A percentile compares a stretch with the other conserved stretches of the same genome.
These are phyloP conservation scores for Diplodia mutila DNA, from an alignment of 2,329 filamentous ascomycete species.

Conservation along the genomic window DNA sequence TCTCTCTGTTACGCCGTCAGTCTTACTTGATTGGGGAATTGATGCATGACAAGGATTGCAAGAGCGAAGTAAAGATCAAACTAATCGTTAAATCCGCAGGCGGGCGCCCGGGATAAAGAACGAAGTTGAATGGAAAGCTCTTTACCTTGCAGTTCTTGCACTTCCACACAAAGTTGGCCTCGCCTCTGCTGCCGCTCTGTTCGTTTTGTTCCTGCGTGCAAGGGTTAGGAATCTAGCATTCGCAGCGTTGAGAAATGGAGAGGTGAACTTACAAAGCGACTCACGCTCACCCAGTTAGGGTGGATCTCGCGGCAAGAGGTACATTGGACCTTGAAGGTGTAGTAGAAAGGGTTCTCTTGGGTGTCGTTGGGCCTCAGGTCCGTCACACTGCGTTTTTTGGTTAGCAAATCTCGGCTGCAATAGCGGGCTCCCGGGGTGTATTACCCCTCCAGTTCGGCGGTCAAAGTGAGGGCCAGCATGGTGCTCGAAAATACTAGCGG, in stretches of 20 bases:
- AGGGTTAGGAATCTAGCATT: background rate
- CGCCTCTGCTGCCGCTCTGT: constrained; percentile 87
- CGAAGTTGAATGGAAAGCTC: constrained; percentile 20
- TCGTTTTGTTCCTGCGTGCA: constrained; percentile 76
- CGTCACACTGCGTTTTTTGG: constrained; percentile 75
- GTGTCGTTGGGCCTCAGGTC: constrained; percentile 85
- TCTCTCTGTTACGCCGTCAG: constrained; percentile 62
- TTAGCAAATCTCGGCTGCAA: background rate
- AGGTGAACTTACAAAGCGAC: constrained; percentile 72
- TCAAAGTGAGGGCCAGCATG: constrained; percentile 45
- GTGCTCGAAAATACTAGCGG: constrained; percentile 17
- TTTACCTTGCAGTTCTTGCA: constrained; percentile 95
- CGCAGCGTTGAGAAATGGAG: background rate
- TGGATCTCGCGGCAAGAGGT: constrained; percentile 95
- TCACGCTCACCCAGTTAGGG: constrained; percentile 82
- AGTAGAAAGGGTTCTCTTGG: constrained; percentile 83
- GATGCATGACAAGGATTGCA: constrained; percentile 25
- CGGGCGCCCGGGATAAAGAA: constrained; percentile 24
- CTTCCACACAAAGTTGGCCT: constrained; percentile 99
- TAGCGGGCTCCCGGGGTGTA: background rate
- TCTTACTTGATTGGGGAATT: constrained; percentile 1
- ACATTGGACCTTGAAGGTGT: constrained; percentile 97
- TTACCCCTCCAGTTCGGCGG: constrained; percentile 44
- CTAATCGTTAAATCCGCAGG: background rate
- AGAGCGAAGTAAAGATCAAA: background rate